These are phyloP conservation scores for Lipomyces yamanashiensis DNA, from an alignment of 805 yeast genomes.

Conservation along the genomic window DNA sequence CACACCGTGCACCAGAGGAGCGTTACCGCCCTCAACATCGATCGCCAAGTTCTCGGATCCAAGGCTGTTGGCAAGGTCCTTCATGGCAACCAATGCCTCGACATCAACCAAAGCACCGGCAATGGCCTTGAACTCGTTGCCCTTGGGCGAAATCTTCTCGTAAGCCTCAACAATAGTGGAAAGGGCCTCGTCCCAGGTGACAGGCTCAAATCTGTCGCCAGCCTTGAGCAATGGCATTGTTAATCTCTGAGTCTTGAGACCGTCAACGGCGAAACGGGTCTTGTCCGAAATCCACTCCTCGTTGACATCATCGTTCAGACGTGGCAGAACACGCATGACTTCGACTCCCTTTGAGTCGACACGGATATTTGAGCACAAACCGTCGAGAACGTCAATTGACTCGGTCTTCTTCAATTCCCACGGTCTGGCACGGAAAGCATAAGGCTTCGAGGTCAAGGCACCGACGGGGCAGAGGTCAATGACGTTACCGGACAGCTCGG, in stretches of 20 bases:
- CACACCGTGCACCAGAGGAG: constrained; percentile 66
- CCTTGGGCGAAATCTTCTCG: constrained; percentile 59
- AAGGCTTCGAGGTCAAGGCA: constrained; percentile 86
- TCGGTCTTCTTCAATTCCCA: constrained; percentile 93
- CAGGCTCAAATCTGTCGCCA: constrained; percentile 70
- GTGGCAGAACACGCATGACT: constrained; percentile 84
- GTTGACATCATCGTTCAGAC: constrained; percentile 82
- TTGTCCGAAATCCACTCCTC: constrained; percentile 93
- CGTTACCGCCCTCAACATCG: constrained; percentile 61
- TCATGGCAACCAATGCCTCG: constrained; percentile 79
- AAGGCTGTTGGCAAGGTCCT: constrained; percentile 74
- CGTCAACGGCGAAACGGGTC: constrained; percentile 84
- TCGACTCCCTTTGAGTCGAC: constrained; percentile 87
- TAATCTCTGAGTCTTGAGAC: constrained; percentile 81
- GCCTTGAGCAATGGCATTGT: constrained; percentile 77
- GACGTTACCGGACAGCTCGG: constrained; percentile 85
- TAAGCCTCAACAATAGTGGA: constrained; percentile 68
- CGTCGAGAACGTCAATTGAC: constrained; percentile 83
- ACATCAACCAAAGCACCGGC: constrained; percentile 84
- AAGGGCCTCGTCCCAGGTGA: constrained; percentile 88
- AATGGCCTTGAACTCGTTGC: constrained; percentile 76
- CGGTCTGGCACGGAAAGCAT: constrained; percentile 90
- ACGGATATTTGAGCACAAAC: constrained; percentile 78
- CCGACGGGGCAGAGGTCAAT: constrained; percentile 92
- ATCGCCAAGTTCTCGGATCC: constrained; percentile 82